Percentiles rank a stretch among this genome's conserved stretches.
phyloP scores from a whole-genome alignment of 2,329 filamentous ascomycete species.

The Byssothecium circinans region DNA sequence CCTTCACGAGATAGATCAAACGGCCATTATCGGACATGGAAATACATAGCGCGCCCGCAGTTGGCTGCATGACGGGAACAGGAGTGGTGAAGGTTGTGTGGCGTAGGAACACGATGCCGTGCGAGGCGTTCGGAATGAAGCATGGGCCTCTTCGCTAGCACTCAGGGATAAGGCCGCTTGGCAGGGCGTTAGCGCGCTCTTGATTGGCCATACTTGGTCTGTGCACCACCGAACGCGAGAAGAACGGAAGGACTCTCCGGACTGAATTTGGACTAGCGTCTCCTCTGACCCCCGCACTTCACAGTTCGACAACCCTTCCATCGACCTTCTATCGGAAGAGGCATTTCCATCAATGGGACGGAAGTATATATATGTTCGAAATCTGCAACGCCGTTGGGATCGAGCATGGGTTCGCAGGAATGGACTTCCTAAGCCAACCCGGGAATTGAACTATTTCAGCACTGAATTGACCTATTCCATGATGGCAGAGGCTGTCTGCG shows the following conservation, averaged over 20 bases:
- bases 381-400: background rate
- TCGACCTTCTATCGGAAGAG: background rate
- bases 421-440: too few relatives aligned
- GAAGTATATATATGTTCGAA: background rate
- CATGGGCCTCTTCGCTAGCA: too few relatives aligned
- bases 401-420: background rate
- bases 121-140: too few relatives aligned
- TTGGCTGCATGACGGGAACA: background rate
- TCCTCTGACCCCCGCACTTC: background rate
- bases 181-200: too few relatives aligned
- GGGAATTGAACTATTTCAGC: too few relatives aligned
- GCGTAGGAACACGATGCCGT: constrained; percentile 1
- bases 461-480: too few relatives aligned
- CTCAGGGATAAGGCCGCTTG: too few relatives aligned
- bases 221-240: too few relatives aligned
- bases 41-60: constrained; percentile 11
- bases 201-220: too few relatives aligned
- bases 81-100: background rate
- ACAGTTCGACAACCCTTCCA: background rate
- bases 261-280: constrained; percentile 2
- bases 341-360: constrained; percentile 5
- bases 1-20: constrained; percentile 11
- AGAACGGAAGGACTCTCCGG: constrained; percentile 1
- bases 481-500: too few relatives aligned
- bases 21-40: background rate